Conservation (phyloP, 257 asterid species). For the Agastache rugosa region DNA sequence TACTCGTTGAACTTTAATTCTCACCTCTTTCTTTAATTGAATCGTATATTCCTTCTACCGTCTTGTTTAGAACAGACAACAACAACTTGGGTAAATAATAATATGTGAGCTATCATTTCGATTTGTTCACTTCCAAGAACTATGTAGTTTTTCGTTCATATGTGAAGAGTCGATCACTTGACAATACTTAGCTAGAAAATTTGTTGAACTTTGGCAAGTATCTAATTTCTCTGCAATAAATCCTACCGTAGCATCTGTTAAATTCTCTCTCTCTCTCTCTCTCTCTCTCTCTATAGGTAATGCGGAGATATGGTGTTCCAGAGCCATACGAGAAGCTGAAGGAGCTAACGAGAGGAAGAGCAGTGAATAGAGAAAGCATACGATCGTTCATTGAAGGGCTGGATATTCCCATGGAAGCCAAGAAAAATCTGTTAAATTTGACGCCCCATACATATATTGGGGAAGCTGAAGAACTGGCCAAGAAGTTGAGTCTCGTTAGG, state of each 20-base stretch:
- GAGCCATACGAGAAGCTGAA: constrained; percentile 95
- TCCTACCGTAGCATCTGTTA: neutral
- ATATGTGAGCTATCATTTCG: neutral
- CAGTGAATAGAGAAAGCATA: constrained; percentile 72
- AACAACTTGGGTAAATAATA: neutral
- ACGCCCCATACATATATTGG: constrained; percentile 78
- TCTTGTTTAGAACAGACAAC: neutral
- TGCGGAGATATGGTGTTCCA: constrained; percentile 88
- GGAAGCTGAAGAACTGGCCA: constrained; percentile 41
- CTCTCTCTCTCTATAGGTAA: constrained; percentile 50
- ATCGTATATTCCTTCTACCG: neutral
- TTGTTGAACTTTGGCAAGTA: neutral
- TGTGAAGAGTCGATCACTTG: neutral
- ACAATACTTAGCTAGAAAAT: neutral
- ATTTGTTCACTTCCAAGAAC: neutral
- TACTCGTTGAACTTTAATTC: neutral
- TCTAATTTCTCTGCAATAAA: neutral
- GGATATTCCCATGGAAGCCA: constrained; percentile 73
- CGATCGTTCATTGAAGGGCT: constrained; percentile 69
- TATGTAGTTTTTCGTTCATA: neutral
- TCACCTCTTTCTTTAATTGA: neutral
- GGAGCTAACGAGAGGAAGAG: constrained; percentile 90
- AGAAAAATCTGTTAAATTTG: constrained; percentile 61
- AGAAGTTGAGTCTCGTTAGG: constrained; percentile 23
- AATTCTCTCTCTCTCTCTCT: neutral